These are phyloP conservation scores for Brasenia schreberi DNA, from an alignment of 164 flowering plant genomes.

Conservation along the genomic window DNA sequence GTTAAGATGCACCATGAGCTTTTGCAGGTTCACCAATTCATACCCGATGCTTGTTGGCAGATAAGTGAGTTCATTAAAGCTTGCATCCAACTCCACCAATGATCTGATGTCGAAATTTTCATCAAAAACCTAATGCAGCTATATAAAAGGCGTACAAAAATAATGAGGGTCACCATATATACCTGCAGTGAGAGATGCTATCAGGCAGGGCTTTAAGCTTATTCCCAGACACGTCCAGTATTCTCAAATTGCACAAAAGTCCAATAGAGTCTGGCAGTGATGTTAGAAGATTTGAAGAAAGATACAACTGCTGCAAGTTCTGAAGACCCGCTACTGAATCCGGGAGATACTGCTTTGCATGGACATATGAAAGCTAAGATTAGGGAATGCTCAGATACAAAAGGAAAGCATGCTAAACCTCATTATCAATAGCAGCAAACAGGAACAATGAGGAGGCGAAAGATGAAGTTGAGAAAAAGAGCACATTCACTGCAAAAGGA, in stretches of 20 bases:
- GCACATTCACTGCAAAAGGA: too few relatives aligned
- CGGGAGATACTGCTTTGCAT: slow-evolving; percentile 41
- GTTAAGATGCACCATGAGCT: slow-evolving; percentile 55
- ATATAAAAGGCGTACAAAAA: background rate
- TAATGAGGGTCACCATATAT: background rate
- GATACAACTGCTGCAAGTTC: slow-evolving; percentile 62
- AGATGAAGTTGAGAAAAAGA: too few relatives aligned
- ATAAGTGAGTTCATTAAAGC: slow-evolving; percentile 61
- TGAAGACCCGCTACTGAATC: slow-evolving; percentile 76
- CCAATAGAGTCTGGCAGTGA: slow-evolving; percentile 88
- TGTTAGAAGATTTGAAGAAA: slow-evolving; percentile 58
- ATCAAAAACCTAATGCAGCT: background rate
- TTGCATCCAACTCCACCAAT: slow-evolving; percentile 71
- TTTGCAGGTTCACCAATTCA: slow-evolving; percentile 46
- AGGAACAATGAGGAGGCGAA: too few relatives aligned
- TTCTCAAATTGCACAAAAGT: slow-evolving; percentile 48
- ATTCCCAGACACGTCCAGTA: slow-evolving; percentile 64
- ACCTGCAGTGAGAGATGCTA: slow-evolving; percentile 81
- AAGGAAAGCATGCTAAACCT: too few relatives aligned
- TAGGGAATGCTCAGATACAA: too few relatives aligned
- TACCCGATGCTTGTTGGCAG: slow-evolving; percentile 83
- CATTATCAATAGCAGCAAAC: too few relatives aligned
- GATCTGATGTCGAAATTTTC: slow-evolving; percentile 32
- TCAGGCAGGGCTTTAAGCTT: slow-evolving; percentile 66
- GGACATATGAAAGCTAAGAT: background rate